Evolutionary conservation across 306 rosid species (phyloP), one percentile per base, ranked within the genome.

Genomic region (Gastrolobium bilobum): DNA sequence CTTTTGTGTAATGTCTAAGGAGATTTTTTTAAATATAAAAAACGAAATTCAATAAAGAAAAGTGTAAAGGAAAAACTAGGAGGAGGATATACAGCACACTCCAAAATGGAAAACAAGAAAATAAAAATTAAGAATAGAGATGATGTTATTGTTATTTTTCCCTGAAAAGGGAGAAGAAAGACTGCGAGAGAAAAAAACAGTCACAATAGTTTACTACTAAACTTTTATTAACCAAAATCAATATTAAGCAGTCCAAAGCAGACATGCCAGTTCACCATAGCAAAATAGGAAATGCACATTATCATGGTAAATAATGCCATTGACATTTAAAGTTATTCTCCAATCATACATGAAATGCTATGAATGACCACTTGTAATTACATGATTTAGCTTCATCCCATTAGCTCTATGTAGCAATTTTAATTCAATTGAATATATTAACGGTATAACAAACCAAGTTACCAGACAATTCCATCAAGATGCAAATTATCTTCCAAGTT

Each of bases 191-290:
- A 62, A 68, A 31, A 68, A 43, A 31, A 47, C 30, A 13, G 4
- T n/a, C 46, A 48, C 15, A 69, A 69, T 69, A 48, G 14, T 34
- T 20, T 69, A 33, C 60, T 69, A 48, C 9, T 34, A 9, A 48
- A 33, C 60, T 69, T 48, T 11, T 69, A 50, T 3, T 7, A 60
- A 33, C 30, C 14, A 33, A 50, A 50, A 34, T 43, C 75, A n/a
- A 69, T 34, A 47, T 33, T 50, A 34, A 48, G 75, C 60, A 48
- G 75, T n/a, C 29, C 46, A 50, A 69, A 7, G 60, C 33, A 46
- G 7, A 2, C 10, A 26, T 43, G 10, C 30, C 5, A 11, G n/a
- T 35, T 70, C 76, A 71, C 38, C 64, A 53, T 15, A 37, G 64
- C 2, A 15, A 71, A 53, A 38, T 53, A 53, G 65, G 26, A 20